phyloP scores from a whole-genome alignment of 1,284 basidiomycete genomes.

The Earliella scabrosa region DNA sequence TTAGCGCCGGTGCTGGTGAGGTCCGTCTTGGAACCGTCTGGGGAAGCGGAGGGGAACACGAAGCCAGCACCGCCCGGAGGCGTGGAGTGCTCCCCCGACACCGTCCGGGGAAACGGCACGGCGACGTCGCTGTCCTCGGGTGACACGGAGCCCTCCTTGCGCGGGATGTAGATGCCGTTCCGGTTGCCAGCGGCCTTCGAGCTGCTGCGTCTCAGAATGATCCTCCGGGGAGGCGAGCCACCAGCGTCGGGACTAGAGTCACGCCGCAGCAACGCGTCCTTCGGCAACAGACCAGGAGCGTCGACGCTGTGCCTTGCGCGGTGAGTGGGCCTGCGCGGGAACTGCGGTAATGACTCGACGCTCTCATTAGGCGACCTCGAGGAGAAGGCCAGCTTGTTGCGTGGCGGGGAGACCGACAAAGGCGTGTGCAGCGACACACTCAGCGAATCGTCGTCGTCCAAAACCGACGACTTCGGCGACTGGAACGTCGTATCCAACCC shows the following conservation, averaged over 20 bases:
- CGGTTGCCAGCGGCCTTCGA: slow-evolving; percentile 52
- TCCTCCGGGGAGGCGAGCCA: slow-evolving; percentile 43
- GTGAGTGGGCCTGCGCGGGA: slow-evolving; percentile 60
- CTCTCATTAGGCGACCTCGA: slow-evolving; percentile 48
- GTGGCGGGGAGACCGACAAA: slow-evolving; percentile 55
- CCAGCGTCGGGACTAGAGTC: slow-evolving; percentile 60
- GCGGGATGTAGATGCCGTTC: slow-evolving; percentile 53
- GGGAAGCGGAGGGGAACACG: slow-evolving; percentile 34
- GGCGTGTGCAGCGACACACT: slow-evolving; percentile 37
- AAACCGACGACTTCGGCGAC: slow-evolving; percentile 28
- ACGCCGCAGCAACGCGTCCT: slow-evolving; percentile 54
- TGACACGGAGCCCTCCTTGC: slow-evolving; percentile 33
- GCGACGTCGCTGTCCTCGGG: slow-evolving; percentile 38
- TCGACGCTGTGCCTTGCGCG: slow-evolving; percentile 62
- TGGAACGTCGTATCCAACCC: slow-evolving; percentile 58
- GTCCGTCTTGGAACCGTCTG: slow-evolving; percentile 27
- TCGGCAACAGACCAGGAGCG: slow-evolving; percentile 55
- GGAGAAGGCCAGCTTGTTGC: slow-evolving; percentile 59
- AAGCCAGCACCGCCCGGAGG: slow-evolving; percentile 37
- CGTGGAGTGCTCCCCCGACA: slow-evolving; percentile 53
- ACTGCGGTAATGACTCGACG: slow-evolving; percentile 49
- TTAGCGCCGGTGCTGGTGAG: slow-evolving; percentile 18
- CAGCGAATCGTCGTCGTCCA: slow-evolving; percentile 30
- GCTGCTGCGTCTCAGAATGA: slow-evolving; percentile 60
- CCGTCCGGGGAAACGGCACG: slow-evolving; percentile 67